Percentiles rank a stretch among this genome's conserved stretches.
Evolutionary conservation across 257 asterid genomes (phyloP).

Genomic region (Mitragyna speciosa): DNA sequence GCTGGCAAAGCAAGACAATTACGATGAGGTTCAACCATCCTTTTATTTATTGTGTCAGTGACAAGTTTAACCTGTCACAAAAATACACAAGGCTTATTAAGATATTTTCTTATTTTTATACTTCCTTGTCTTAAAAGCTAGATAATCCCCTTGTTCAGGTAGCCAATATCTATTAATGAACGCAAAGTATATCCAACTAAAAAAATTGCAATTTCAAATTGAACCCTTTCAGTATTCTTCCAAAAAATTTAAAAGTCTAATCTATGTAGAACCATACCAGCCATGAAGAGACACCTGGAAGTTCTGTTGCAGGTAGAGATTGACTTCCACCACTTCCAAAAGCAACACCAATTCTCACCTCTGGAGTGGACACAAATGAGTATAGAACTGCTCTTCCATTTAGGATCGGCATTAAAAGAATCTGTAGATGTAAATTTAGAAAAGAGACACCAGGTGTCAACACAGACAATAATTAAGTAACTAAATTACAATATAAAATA

Average conservation of each 20-base stretch:
- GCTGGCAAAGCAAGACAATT: conserved; percentile 86
- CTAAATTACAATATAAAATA: neutral
- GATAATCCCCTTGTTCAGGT: neutral
- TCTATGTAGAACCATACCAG: conserved; percentile 53
- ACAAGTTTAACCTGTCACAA: conserved; percentile 69
- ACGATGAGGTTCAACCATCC: conserved; percentile 95
- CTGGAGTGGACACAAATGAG: conserved; percentile 85
- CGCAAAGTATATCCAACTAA: neutral
- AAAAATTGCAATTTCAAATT: neutral
- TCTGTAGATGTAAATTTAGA: conserved; percentile 47
- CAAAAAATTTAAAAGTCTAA: neutral
- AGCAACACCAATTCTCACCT: conserved; percentile 88
- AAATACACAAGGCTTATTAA: neutral
- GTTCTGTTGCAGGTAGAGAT: conserved; percentile 93
- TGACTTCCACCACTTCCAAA: conserved; percentile 98
- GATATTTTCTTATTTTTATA: neutral
- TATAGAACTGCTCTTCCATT: conserved; percentile 84
- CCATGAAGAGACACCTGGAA: conserved; percentile 98
- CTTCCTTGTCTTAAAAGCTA: neutral
- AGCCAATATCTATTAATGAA: neutral
- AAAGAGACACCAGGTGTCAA: conserved; percentile 1
- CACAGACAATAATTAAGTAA: neutral
- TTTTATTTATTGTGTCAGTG: conserved; percentile 70
- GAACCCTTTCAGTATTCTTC: neutral
- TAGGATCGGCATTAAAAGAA: conserved; percentile 75